These are phyloP conservation scores for Uromyces viciae-fabae DNA, from an alignment of 1,284 basidiomycete species.

Conservation along the genomic window DNA sequence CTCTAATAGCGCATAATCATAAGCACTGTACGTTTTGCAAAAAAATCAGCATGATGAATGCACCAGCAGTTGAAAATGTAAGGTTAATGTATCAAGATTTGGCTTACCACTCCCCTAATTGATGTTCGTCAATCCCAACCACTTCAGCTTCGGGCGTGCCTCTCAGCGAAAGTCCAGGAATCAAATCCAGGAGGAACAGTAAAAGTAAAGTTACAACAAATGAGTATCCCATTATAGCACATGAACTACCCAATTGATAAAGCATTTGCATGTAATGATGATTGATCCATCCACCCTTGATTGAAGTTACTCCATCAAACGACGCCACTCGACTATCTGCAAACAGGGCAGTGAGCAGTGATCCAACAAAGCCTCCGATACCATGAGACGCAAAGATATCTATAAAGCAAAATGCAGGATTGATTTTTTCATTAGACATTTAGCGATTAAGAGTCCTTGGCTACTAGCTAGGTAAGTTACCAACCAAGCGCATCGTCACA, in stretches of 20 bases:
- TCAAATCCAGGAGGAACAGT: slow-evolving; percentile 86
- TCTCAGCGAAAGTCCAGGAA: slow-evolving; percentile 77
- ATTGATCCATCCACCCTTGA: slow-evolving; percentile 87
- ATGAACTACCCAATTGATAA: slow-evolving; percentile 78
- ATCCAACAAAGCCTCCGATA: slow-evolving; percentile 82
- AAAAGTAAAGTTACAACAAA: slow-evolving; percentile 69
- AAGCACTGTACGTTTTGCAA: slow-evolving; percentile 16
- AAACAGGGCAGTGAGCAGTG: slow-evolving; percentile 77
- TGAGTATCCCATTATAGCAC: slow-evolving; percentile 70
- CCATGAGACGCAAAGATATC: slow-evolving; percentile 82
- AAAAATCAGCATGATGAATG: not conserved
- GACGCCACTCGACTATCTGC: slow-evolving; percentile 77
- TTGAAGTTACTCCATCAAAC: slow-evolving; percentile 72
- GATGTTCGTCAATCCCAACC: slow-evolving; percentile 84
- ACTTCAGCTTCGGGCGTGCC: slow-evolving; percentile 78
- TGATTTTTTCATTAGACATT: not conserved
- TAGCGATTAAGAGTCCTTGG: not conserved
- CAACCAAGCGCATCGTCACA: slow-evolving; percentile 80
- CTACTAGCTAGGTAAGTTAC: slow-evolving; percentile 34
- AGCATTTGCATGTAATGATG: slow-evolving; percentile 68
- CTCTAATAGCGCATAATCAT: slow-evolving; percentile 43
- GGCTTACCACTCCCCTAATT: slow-evolving; percentile 73
- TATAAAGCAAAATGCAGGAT: slow-evolving; percentile 49
- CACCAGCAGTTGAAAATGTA: not conserved
- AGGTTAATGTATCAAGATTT: not conserved